Evolutionary conservation across 306 rosid genomes (phyloP), one percentile per base, ranked within the genome.

Genomic region (Argentina anserina): DNA sequence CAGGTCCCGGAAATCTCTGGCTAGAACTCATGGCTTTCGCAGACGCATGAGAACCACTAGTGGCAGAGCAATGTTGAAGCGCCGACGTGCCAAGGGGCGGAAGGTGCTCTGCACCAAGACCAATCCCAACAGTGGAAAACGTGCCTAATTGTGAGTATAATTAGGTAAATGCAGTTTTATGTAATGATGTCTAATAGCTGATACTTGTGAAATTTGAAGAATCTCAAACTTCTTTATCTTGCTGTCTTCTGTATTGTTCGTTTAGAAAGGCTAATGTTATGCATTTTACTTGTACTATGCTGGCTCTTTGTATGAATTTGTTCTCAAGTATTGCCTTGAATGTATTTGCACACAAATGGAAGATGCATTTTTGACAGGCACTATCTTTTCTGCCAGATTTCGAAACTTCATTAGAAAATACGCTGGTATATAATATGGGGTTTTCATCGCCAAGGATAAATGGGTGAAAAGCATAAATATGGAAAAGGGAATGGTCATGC

Each of bases 51-150:
- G 97, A 53, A 91, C 99, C 46, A 77, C 97, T 7, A 78, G 79
- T n/a, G 99, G 99, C 36, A 87, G 97, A 77, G 92, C 93, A 62
- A 8, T 91, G 28, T 59, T 95, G 18, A 91, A 87, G 81, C 89
- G 97, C 12, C 76, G 99, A 23, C 93, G 96, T 23, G 97, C 96
- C 23, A 95, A 91, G 90, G 99, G 97, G 11, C 84, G 99, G 31
- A 95, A 83, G 84, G 46, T 91, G 69, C 97, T 90, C 60, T 95
- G 99, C 92, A 85, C 97, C 3, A 95, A 95, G 80, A 73, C 93
- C 34, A 75, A 95, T 46, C 87, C 96, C 67, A 87, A 73, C 46
- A 89, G 93, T 29, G 99, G 97, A 61, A 89, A 88, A 77, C 75
- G 83, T 7, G 73, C 85, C 37, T 84, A 81, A 70, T 65, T 43